Evolutionary conservation across 768 basidiomycete genomes (phyloP), one percentile per base, ranked within the genome.

Genomic region (Boletales sp.): DNA sequence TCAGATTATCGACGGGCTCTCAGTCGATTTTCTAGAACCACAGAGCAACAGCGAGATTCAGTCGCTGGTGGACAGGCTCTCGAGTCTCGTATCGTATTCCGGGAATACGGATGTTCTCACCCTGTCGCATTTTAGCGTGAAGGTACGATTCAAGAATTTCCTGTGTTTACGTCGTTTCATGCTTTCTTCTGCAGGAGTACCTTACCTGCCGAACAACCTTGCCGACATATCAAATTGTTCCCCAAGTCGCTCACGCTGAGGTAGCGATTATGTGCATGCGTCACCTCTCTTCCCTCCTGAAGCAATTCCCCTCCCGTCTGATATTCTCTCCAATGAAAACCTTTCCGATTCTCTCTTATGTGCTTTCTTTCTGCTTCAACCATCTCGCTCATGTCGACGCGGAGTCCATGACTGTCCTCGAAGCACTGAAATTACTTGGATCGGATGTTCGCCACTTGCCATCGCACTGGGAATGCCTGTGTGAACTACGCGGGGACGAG

Each of bases 81-180:
- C 44, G 18, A 48, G 31, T 11, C 48, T 56, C 12, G 51, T 56
- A 9, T 45, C 28, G 10, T 41, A 48, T 11, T 39, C 43, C 13
- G 33, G 48, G 32, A 30, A 45, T 9, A 53, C 47, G 11, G 9
- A 10, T 5, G 11, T 37, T 38, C 1, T 1, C 15, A 28, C 38
- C 12, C 32, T 56, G 30, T 49, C 48, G 3, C 55, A 56, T 34
- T 56, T 41, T 30, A 56, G 48, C 19, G 55, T 53, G 28, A 51
- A 53, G 55, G 55, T 53, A 49, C 14, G 34, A 15, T 35, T 4
- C 30, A 13, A n/a, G 15, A 17, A 8, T 37, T 7, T 7, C 21
- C 8, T 37, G n/a, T 7, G 34, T 28, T 8, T 3, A 35, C 34
- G 11, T 14, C 34, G 34, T 12, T 35, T 28, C 25, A 35, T 35